Conservation (phyloP, 495 filamentous ascomycete species). For the Tuber indicum region DNA sequence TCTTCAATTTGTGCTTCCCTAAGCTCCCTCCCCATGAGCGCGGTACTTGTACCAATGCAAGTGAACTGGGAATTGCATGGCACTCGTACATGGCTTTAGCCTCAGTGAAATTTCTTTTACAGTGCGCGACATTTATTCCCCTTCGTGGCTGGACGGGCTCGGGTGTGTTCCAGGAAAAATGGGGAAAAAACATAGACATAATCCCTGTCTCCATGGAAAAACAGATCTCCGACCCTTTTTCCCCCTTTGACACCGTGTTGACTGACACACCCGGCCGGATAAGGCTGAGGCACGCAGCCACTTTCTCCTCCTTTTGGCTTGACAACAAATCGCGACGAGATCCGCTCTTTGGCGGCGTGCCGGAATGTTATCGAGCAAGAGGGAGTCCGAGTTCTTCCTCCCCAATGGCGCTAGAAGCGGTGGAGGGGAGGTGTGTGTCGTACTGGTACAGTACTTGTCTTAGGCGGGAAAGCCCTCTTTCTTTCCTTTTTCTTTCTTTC, state of each 20-base stretch:
- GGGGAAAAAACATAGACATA: not conserved
- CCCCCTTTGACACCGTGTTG: no score
- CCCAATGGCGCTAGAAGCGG: not conserved
- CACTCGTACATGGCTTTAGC: not conserved
- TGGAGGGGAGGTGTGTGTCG: not conserved
- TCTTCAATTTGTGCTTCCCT: no score
- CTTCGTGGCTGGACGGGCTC: not conserved
- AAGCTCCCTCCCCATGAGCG: no score
- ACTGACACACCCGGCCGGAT: not conserved
- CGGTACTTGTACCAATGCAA: no score
- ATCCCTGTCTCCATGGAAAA: not conserved
- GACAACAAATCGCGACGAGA: not conserved
- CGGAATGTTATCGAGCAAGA: not conserved
- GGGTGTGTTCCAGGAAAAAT: not conserved
- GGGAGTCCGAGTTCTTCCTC: not conserved
- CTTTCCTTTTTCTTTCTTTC: no score
- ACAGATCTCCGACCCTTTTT: not conserved
- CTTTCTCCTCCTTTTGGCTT: not conserved
- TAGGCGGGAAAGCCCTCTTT: not conserved
- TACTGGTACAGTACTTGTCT: not conserved
- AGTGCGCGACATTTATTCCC: not conserved
- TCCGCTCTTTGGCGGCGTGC: not conserved
- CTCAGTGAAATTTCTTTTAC: not conserved
- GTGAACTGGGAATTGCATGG: not conserved
- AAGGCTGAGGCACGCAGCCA: not conserved